Base-by-base conservation (phyloP, 2,329 filamentous ascomycete species). In the Colletotrichum echinochloae region DNA sequence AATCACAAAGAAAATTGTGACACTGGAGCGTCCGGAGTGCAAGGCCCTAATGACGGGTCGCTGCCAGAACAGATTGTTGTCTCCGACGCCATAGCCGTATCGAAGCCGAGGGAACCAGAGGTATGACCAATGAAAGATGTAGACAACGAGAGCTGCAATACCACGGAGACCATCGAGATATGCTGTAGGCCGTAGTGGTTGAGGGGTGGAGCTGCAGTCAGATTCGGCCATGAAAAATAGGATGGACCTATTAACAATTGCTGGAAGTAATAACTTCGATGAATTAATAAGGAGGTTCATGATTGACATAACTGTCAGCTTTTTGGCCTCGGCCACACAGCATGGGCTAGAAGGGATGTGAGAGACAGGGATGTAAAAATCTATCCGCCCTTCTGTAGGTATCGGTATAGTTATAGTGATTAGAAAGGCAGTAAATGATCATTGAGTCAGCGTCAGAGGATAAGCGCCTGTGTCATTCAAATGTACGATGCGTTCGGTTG, bases 1-100 rank as follows among this genome's bases (percentile, higher is more conserved):
- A 52, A 90, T 86, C 74, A 90, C 84, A 75, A 89, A 90, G 80
- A 91, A 90, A 74, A 89, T 79, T 76, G 84, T 86, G 41, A 90
- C 88, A 74, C 86, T 87, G 0, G 86, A 83, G 1, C 85, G 86
- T 0, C 87, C 87, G 55, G 85, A 84, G 76, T 85, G 88, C 61
- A 86, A 79, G 5, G 89, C 78, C 9, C 87, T 81, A 30, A 89
- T 60, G 67, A 89, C 82, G 14, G 87, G 87, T 2, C 88, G 81
- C 74, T 86, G 84, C 66, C 56, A 65, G 73, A 87, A 79, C 63
- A 85, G 70, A 63, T 83, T 74, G 74, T 82, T 81, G 77, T 86
- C 83, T 65, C 76, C 75, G 37, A 81, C 76, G 55, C 79, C 78
- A 74, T 88, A 89, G 56, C 81, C 82, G 11, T 46, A 39, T 9